Evolutionary conservation across 169 alveolate genomes (phyloP), one percentile per base, ranked within the genome.

Genomic region (Eimeria tenella): DNA sequence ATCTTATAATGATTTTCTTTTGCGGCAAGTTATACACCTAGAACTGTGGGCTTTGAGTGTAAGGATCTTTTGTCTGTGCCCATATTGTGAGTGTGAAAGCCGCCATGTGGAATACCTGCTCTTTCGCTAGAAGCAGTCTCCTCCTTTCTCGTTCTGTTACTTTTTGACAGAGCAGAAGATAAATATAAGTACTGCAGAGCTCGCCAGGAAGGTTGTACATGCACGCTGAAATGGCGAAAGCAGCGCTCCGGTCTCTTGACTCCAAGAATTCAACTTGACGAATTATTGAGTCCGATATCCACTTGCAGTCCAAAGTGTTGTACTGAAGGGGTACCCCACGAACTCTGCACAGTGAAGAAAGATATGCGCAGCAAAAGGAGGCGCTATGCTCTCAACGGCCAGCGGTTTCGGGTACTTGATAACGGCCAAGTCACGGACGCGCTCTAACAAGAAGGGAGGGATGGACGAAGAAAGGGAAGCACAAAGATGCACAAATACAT

Each of bases 171-270:
- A 93, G 77, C 23, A 53, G 49, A 5, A 82, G 9, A 71, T 83
- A 93, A 31, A 93, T 81, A 71, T 93, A 93, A 42, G 83, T 84
- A 19, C 93, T 79, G 81, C 86, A 65, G 25, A 93, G 56, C n/a
- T 93, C 95, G 5, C 95, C 95, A 1, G 95, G 95, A n/a, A 93
- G 62, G 83, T 82, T 93, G 82, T 77, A 93, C 53, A 84, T 15
- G n/a, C 63, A 53, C 19, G 86, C 87, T 5, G 93, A 70, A 71
- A 75, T 55, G 9, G 93, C 49, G 25, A 93, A 93, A 1, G 86
- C 15, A 60, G 90, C 93, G 25, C 86, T 75, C 19, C 93, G 25
- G 63, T 93, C 95, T n/a, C 95, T 75, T 5, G 62, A 25, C 83
- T 93, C 95, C 11, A 93, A 25, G 63, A 93, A 93, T 8, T 93